Evolutionary conservation across 352 stramenopile species (phyloP).

Genomic region (Pythium grandisporangium): DNA sequence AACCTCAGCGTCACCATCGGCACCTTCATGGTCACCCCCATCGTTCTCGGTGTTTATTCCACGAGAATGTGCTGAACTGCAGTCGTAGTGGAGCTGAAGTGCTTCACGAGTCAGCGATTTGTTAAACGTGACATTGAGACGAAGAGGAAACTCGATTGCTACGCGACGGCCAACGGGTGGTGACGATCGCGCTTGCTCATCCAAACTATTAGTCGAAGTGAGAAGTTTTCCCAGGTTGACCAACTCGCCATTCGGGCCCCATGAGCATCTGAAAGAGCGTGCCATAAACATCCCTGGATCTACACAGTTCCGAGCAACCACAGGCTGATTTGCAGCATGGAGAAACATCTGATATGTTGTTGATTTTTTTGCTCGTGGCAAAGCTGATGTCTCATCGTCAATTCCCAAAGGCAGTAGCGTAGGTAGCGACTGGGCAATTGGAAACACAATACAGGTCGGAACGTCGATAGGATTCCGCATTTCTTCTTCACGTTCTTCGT

Average conservation of each 20-base stretch:
- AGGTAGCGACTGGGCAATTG: slow-evolving; percentile 1
- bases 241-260: slow-evolving; percentile 65
- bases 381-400: slow-evolving; percentile 14
- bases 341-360: slow-evolving; percentile 67
- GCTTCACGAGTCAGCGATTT: slow-evolving; percentile 30
- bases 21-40: no score
- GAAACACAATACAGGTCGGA: slow-evolving; percentile 11
- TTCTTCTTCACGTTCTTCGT: slow-evolving; percentile 1
- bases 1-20: background rate
- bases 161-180: slow-evolving; percentile 4
- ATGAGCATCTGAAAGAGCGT: slow-evolving; percentile 75
- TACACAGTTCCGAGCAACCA: slow-evolving; percentile 34
- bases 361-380: slow-evolving; percentile 30
- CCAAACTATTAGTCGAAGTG: no score
- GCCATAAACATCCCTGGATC: slow-evolving; percentile 69
- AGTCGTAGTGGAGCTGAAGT: slow-evolving; percentile 52
- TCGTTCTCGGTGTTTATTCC: no score
- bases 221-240: slow-evolving; percentile 30
- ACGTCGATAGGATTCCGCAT: slow-evolving; percentile 5
- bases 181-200: no score
- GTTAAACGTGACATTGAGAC: slow-evolving; percentile 1
- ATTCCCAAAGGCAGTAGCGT: slow-evolving; percentile 23
- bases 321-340: slow-evolving; percentile 16
- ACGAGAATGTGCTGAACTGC: slow-evolving; percentile 24
- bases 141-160: slow-evolving; percentile 9